Base-by-base conservation (phyloP, 2,329 filamentous ascomycete species). In the Fusarium sublunatum region DNA sequence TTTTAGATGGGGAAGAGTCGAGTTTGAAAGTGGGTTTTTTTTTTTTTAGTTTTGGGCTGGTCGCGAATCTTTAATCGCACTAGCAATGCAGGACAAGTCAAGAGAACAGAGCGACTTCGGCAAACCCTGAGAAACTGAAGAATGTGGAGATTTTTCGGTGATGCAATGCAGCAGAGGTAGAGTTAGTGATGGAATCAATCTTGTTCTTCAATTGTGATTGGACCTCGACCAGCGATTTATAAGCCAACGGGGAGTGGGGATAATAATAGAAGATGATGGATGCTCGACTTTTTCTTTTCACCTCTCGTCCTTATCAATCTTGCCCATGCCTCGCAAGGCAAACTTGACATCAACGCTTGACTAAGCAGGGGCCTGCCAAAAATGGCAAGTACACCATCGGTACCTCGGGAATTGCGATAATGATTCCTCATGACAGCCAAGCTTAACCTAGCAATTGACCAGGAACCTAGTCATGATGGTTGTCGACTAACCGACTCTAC, bases 371-470 rank as follows among this genome's bases (percentile, higher is more conserved):
- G 22, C 24, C n/a, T 40, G 15, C 32, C 26, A 26, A 29, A 44
- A 26, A 13, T 24, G 29, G 43, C 26, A 52, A 44, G 45, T 35
- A 34, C 9, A 31, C 10, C 29, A 31, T 12, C 31, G 31, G 31
- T 12, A 40, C 32, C 10, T 34, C 47, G 52, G 43, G n/a, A 50
- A 15, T 29, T 40, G 24, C 22, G 22, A 31, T 36, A 62, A 54
- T 65, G 62, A 66, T 65, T 65, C 63, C 62, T 66, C 63, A 65
- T 64, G 36, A 66, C 24, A 49, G 29, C 57, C 29, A 7, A 13
- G 13, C 15, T 13, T 35, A 35, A n/a, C 9, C n/a, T 7, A 32
- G 12, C n/a, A 7, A 32, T 6, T 6, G 12, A 38, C 22, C 36
- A 38, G 36, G 36, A 15, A 24, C 19, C 34, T 36, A 28, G 15